A percentile compares a stretch with the other conserved stretches of the same genome.
Conservation (phyloP, 192 early-diverging fungal species). For the Backusella tarrabulga region DNA sequence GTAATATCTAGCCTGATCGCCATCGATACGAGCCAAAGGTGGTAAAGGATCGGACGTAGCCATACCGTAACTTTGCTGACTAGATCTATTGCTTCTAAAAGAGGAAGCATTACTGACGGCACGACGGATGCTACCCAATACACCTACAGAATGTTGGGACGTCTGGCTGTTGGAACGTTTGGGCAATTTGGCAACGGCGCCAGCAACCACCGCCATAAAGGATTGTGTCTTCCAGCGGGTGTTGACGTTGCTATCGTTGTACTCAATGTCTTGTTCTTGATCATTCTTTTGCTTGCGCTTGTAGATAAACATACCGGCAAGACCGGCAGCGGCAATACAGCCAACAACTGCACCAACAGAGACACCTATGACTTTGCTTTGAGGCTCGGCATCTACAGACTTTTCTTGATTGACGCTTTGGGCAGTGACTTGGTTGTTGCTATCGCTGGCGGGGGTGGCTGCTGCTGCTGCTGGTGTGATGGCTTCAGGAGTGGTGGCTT, state of each 20-base stretch:
- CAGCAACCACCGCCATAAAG: constrained; percentile 34
- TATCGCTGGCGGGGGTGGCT: neutral
- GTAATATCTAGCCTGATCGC: neutral
- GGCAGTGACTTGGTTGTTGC: constrained; percentile 4
- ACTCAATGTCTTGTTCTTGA: constrained; percentile 19
- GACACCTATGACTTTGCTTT: constrained; percentile 31
- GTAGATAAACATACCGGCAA: constrained; percentile 35
- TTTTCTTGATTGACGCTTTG: constrained; percentile 12
- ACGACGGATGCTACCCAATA: constrained; percentile 24
- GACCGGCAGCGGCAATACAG: constrained; percentile 32
- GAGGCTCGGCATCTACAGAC: constrained; percentile 9
- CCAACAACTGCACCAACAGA: constrained; percentile 30
- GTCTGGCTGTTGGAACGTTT: constrained; percentile 6
- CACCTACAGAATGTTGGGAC: neutral
- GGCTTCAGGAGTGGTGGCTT: neutral
- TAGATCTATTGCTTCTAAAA: neutral
- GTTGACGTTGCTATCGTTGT: constrained; percentile 14
- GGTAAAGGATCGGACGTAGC: constrained; percentile 21
- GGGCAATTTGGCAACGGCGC: constrained; percentile 32
- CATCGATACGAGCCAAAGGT: constrained; percentile 28
- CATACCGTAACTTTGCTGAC: constrained; percentile 24
- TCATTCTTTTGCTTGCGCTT: constrained; percentile 6
- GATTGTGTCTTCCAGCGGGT: constrained; percentile 33
- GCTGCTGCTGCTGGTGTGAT: neutral
- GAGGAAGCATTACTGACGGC: constrained; percentile 27